Percentiles rank a stretch among this genome's conserved stretches.
phyloP scores from a whole-genome alignment of 441 rosid genomes.

The Populus hybrid region DNA sequence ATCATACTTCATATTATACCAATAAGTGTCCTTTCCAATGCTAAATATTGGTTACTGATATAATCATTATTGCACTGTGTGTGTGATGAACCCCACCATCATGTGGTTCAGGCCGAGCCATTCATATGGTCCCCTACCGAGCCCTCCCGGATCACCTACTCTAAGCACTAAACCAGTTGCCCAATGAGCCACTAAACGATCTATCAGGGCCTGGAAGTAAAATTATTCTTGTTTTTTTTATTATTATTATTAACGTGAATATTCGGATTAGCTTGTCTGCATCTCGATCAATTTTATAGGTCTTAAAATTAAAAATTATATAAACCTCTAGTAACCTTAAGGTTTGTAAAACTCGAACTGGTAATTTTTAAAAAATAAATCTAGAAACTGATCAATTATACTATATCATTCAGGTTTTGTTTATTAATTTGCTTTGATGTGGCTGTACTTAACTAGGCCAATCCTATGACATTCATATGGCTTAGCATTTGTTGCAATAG shows the following conservation, averaged over 20 bases:
- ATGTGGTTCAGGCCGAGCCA: conserved; percentile 1
- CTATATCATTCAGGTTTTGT: too few species aligned
- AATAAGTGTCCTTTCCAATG: conserved; percentile 4
- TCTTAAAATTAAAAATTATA: accelerated
- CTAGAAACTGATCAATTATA: accelerated
- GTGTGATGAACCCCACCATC: conserved; percentile 20
- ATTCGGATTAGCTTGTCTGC: accelerated
- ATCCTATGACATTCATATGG: conserved; percentile 5
- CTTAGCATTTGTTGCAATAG: neutral
- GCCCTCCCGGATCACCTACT: conserved; percentile 13
- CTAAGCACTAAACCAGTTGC: conserved; percentile 8
- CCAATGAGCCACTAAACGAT: conserved; percentile 9
- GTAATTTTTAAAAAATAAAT: too few species aligned
- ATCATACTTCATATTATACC: neutral
- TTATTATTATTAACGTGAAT: too few species aligned
- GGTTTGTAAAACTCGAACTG: accelerated
- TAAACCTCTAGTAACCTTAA: accelerated
- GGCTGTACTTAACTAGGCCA: conserved; percentile 5
- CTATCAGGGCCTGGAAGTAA: neutral
- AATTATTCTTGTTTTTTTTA: neutral
- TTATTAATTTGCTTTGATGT: neutral
- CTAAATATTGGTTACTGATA: neutral
- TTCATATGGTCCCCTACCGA: conserved; percentile 13
- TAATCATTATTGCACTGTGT: conserved; percentile 9
- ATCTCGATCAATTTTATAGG: accelerated